Base-by-base conservation (phyloP, 2,329 filamentous ascomycete genomes). In the Dryadomyces quercus-mongolicae region DNA sequence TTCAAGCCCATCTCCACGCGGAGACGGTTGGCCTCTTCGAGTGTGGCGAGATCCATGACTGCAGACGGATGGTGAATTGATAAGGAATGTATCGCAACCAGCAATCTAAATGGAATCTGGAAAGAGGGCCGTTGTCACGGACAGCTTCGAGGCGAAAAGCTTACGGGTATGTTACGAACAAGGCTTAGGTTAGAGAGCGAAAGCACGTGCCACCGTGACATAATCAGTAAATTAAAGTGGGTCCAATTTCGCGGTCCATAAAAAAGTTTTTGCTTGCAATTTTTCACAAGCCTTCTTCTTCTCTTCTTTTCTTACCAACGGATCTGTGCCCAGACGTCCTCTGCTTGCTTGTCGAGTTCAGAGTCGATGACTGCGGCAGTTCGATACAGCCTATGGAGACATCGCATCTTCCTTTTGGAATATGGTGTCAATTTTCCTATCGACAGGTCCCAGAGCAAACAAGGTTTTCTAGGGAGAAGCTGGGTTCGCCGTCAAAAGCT, bases 11-110 rank as follows among this genome's bases (percentile, higher is more conserved):
- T 82, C 51, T 89, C 88, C 62, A 85, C 77, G 63, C 92, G 89
- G 64, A 96, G 85, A 66, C 91, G 87, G 73, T 97, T 97, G 60
- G 88, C 89, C 76, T 96, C 90, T 70, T 94, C 88, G 65, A 97
- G 91, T 31, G 86, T 85, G 47, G 88, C 81, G 62, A 82, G 74
- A 67, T 84, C 81, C 74, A 82, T 82, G 48, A 61, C 71, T 62
- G 49, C 56, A 50, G 52, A 16, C 34, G 31, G 12, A n/a, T n/a
- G 20, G 10, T 22, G 3, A 9, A 3, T 21, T 20, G 20, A 13
- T 25, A 20, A 12, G 20, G 3, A 2, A 15, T 22, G 25, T 46
- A 8, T 31, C 25, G 25, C 25, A 31, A 8, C 25, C 25, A 31
- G 8, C 25, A 8, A 31, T 12, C 7, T 2, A 16, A 16, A 38